These are phyloP conservation scores for Pseudopediastrum boryanum DNA, from an alignment of 139 green algal species.

Conservation along the genomic window DNA sequence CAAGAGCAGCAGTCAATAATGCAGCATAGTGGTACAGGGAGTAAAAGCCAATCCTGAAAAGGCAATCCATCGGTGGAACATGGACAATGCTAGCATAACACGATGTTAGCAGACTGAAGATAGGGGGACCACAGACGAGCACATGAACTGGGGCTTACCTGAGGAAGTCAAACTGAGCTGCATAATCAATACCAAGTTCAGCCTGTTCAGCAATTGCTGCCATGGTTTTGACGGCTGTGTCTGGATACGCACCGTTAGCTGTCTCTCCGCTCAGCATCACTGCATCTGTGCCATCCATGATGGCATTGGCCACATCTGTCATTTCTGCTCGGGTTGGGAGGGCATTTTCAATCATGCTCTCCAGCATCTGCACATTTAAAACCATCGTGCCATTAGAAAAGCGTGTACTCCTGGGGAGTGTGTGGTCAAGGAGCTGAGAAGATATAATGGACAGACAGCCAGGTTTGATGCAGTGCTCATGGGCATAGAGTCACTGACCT, in stretches of 20 bases:
- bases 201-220: slow-evolving; percentile 67
- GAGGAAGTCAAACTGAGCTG: background rate
- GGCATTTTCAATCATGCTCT: slow-evolving; percentile 58
- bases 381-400: slow-evolving; percentile 23
- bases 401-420: background rate
- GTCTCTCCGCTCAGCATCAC: slow-evolving; percentile 74
- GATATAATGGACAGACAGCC: background rate
- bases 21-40: no score
- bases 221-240: slow-evolving; percentile 61
- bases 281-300: slow-evolving; percentile 77
- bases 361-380: slow-evolving; percentile 69
- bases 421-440: background rate
- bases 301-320: slow-evolving; percentile 87
- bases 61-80: no score
- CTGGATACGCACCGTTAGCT: slow-evolving; percentile 56
- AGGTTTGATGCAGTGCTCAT: background rate
- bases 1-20: background rate
- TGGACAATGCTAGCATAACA: no score
- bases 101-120: background rate
- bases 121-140: no score
- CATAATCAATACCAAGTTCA: slow-evolving; percentile 42
- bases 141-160: background rate
- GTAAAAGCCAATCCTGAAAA: no score
- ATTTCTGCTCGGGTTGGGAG: slow-evolving; percentile 77
- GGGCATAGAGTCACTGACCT: slow-evolving; percentile 41